These are phyloP conservation scores for Pseudocercospora eumusae DNA, from an alignment of 2,329 filamentous ascomycete species.

Conservation along the genomic window DNA sequence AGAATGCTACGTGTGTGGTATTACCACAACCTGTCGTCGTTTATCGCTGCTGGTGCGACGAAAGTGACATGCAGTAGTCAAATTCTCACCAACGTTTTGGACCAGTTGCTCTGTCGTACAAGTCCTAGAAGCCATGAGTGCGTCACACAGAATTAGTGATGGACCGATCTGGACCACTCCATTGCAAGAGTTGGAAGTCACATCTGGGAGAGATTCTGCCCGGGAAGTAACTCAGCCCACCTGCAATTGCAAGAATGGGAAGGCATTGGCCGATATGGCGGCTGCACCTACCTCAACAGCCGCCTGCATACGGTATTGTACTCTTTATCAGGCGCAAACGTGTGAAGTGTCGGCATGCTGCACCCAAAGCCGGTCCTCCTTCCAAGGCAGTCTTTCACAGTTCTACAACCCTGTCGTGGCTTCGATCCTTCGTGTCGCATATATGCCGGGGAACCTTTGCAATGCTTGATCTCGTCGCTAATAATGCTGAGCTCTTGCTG, in stretches of 20 bases:
- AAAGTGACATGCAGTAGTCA: conserved; percentile 8
- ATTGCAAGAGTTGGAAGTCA: not conserved
- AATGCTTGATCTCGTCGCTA: not conserved
- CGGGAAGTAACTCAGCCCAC: conserved; percentile 5
- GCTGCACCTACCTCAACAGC: not conserved
- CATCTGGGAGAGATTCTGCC: not conserved
- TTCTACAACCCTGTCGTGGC: conserved; percentile 4
- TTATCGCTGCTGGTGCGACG: conserved; percentile 10
- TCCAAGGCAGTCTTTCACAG: not conserved
- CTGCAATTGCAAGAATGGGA: not conserved
- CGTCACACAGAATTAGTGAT: conserved; percentile 7
- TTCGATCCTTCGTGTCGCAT: conserved; percentile 4
- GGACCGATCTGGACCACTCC: conserved; percentile 7
- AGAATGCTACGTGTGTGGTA: conserved; percentile 9
- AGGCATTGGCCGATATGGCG: not conserved
- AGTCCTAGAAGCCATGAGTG: not conserved
- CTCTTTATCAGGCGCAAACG: not conserved
- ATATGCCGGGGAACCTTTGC: conserved; percentile 1
- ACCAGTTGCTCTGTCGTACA: conserved; percentile 7
- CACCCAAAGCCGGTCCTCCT: not conserved
- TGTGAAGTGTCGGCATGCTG: not conserved
- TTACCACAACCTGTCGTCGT: not conserved
- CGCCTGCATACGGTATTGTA: not conserved
- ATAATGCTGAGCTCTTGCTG: conserved; percentile 3
- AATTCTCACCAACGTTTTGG: conserved; percentile 7